phyloP scores from a whole-genome alignment of 2,329 filamentous ascomycete species.

The Cyclaneusma minus region DNA sequence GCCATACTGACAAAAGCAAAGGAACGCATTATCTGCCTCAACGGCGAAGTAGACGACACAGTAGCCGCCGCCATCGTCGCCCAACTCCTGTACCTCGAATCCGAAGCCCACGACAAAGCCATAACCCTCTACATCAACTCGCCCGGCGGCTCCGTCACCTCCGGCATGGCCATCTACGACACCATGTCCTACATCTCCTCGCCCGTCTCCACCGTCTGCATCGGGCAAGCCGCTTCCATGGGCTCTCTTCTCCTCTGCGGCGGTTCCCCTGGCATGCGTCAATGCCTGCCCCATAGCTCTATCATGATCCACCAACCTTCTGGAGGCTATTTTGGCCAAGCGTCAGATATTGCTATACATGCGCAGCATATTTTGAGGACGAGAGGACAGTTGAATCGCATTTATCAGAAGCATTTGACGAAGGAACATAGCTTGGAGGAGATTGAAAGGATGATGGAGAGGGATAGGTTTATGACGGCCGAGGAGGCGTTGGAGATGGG shows the following conservation, averaged over 20 bases:
- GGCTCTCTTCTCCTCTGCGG: slow-evolving; percentile 77
- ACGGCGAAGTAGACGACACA: slow-evolving; percentile 78
- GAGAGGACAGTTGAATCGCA: slow-evolving; percentile 72
- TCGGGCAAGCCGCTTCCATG: slow-evolving; percentile 93
- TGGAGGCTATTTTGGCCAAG: slow-evolving; percentile 51
- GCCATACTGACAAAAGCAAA: slow-evolving; percentile 17
- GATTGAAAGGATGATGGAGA: slow-evolving; percentile 90
- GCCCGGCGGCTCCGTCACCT: slow-evolving; percentile 82
- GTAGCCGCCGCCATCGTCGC: slow-evolving; percentile 90
- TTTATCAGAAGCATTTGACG: slow-evolving; percentile 78
- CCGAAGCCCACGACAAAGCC: slow-evolving; percentile 83
- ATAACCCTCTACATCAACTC: slow-evolving; percentile 98
- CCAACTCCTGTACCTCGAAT: slow-evolving; percentile 94
- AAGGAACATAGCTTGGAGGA: slow-evolving; percentile 66
- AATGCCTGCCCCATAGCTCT: slow-evolving; percentile 78
- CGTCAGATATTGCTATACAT: slow-evolving; percentile 84
- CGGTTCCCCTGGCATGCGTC: slow-evolving; percentile 71
- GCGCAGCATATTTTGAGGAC: slow-evolving; percentile 91
- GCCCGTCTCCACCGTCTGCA: slow-evolving; percentile 85
- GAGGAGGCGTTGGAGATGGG: slow-evolving; percentile 80
- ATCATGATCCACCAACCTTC: slow-evolving; percentile 97
- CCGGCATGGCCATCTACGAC: slow-evolving; percentile 28
- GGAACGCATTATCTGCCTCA: slow-evolving; percentile 90
- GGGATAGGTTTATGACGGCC: slow-evolving; percentile 86
- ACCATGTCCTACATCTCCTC: slow-evolving; percentile 67